phyloP scores from a whole-genome alignment of 2,329 filamentous ascomycete species.

The Scytalidium sp. region DNA sequence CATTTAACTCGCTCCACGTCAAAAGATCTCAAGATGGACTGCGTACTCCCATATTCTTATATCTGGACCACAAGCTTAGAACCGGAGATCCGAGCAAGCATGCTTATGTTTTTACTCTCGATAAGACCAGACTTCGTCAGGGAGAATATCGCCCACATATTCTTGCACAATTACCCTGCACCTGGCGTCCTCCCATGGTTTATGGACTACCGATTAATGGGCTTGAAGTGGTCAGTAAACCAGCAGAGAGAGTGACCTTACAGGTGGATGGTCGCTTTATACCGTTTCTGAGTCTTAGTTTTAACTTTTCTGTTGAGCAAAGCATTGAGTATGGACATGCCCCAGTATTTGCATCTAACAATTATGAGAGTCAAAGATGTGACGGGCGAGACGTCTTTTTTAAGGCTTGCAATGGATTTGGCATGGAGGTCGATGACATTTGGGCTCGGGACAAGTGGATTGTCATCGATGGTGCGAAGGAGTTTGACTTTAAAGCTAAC shows the following conservation, averaged over 20 bases:
- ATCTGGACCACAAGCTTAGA: constrained; percentile 49
- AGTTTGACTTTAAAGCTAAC: constrained; percentile 5
- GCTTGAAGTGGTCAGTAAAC: neutral
- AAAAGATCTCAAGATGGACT: neutral
- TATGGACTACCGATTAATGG: neutral
- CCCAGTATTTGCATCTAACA: neutral
- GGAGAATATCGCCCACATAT: constrained; percentile 39
- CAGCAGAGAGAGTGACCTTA: neutral
- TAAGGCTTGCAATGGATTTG: neutral
- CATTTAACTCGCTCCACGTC: constrained; percentile 49
- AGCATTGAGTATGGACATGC: neutral
- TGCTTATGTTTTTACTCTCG: constrained; percentile 53
- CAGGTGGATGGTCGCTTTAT: neutral
- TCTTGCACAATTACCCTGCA: constrained; percentile 42
- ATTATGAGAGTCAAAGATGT: neutral
- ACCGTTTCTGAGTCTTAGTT: neutral
- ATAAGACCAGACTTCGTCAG: constrained; percentile 41
- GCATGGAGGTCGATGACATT: neutral
- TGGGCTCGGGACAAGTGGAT: constrained; percentile 7
- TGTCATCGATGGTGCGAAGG: constrained; percentile 2
- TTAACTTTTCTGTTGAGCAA: neutral
- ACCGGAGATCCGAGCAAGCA: constrained; percentile 45
- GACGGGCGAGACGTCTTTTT: neutral
- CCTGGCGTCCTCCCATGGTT: constrained; percentile 36
- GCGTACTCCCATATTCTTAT: constrained; percentile 45